These are phyloP conservation scores for Elongisporangium prolatum DNA, from an alignment of 352 stramenopile genomes.

Conservation along the genomic window DNA sequence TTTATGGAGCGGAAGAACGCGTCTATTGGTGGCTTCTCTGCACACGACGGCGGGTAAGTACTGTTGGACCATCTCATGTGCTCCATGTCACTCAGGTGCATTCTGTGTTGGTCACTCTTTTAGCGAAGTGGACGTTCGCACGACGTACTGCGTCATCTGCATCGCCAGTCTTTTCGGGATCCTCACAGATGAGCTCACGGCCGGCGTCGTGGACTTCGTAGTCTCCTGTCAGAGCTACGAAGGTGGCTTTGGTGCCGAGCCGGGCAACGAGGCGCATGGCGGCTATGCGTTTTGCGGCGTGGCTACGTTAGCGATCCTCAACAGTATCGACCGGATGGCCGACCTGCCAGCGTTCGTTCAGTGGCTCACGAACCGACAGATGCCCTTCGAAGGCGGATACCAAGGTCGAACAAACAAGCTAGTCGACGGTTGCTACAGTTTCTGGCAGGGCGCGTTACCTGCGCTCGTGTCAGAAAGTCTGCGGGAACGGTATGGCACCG, in stretches of 20 bases:
- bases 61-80: not conserved
- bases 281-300: conserved; percentile 98
- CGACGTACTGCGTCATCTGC: conserved; percentile 97
- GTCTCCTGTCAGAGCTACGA: conserved; percentile 97
- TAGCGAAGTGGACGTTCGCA: conserved; percentile 94
- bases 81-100: not conserved
- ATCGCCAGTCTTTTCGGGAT: conserved; percentile 92
- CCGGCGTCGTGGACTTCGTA: conserved; percentile 76
- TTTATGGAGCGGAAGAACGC: conserved; percentile 88
- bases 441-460: conserved; percentile 95
- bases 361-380: conserved; percentile 94
- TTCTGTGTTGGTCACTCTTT: conserved; percentile 1
- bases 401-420: conserved; percentile 98
- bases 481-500: conserved; percentile 21
- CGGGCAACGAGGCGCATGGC: conserved; percentile 95
- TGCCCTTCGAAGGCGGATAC: conserved; percentile 90
- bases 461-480: conserved; percentile 69
- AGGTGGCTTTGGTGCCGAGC: conserved; percentile 92
- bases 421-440: conserved; percentile 99
- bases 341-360: conserved; percentile 54
- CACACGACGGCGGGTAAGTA: conserved; percentile 92
- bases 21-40: conserved; percentile 90
- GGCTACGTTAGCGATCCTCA: conserved; percentile 91
- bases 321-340: conserved; percentile 44
- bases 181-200: conserved; percentile 82